phyloP scores from a whole-genome alignment of 192 early-diverging fungal species.

The Dispira simplex region DNA sequence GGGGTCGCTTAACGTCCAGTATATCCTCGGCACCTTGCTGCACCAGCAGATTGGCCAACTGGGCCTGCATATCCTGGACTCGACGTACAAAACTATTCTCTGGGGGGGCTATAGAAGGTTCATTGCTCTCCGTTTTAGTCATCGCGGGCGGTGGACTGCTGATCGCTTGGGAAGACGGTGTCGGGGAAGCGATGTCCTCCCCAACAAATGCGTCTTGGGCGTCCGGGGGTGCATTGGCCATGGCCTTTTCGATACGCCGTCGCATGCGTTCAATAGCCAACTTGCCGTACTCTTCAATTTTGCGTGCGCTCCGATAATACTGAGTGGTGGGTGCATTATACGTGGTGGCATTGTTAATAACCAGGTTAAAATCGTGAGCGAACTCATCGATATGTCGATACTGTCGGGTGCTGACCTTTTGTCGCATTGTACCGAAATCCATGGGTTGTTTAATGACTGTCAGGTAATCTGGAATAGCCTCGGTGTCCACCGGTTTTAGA shows the following conservation, averaged over 20 bases:
- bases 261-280: conserved; percentile 51
- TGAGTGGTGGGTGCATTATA: conserved; percentile 74
- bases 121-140: neutral
- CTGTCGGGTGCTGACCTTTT: conserved; percentile 41
- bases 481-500: conserved; percentile 67
- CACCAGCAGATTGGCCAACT: neutral
- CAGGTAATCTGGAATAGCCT: conserved; percentile 61
- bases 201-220: neutral
- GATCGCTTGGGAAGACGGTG: neutral
- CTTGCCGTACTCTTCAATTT: conserved; percentile 46
- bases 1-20: neutral
- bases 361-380: conserved; percentile 55
- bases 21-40: conserved; percentile 6
- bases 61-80: conserved; percentile 7
- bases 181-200: neutral
- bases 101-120: neutral
- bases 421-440: conserved; percentile 82
- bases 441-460: conserved; percentile 68
- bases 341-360: conserved; percentile 62
- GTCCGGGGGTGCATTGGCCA: conserved; percentile 12
- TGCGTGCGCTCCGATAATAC: conserved; percentile 70
- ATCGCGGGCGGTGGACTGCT: neutral
- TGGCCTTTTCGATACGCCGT: conserved; percentile 8
- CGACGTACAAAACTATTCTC: neutral
- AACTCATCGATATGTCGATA: conserved; percentile 60